phyloP scores from a whole-genome alignment of 305 asterid genomes.

The Fraxinus angustifolia region DNA sequence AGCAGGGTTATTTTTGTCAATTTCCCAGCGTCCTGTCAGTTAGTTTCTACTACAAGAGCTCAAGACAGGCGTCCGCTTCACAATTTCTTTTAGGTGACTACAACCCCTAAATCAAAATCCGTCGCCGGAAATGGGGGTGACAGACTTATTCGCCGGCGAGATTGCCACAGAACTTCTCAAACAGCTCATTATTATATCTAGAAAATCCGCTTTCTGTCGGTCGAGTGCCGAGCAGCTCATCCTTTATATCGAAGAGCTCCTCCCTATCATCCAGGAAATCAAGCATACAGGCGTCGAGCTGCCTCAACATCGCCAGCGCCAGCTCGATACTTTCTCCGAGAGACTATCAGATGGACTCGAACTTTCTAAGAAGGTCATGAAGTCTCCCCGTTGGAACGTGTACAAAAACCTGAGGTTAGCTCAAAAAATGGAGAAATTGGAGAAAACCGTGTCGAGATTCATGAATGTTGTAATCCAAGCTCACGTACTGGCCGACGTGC shows the following conservation, averaged over 20 bases:
- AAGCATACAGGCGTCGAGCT: constrained; percentile 76
- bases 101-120: neutral
- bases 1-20: no score
- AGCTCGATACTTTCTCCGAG: constrained; percentile 62
- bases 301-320: constrained; percentile 79
- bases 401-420: constrained; percentile 58
- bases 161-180: constrained; percentile 83
- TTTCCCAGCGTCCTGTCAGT: neutral
- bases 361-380: constrained; percentile 54
- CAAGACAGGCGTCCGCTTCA: neutral
- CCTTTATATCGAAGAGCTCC: constrained; percentile 41
- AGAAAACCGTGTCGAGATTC: constrained; percentile 54
- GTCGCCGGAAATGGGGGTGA: constrained; percentile 53
- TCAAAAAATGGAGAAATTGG: constrained; percentile 74
- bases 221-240: constrained; percentile 72
- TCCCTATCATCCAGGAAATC: constrained; percentile 77
- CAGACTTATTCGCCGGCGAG: constrained; percentile 86
- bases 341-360: constrained; percentile 61
- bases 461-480: constrained; percentile 57
- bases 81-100: constrained; percentile 32
- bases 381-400: constrained; percentile 70
- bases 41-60: neutral
- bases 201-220: constrained; percentile 57
- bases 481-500: constrained; percentile 88
- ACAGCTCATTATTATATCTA: constrained; percentile 47